A percentile compares a stretch with the other conserved stretches of the same genome.
phyloP scores from a whole-genome alignment of 495 filamentous ascomycete genomes.

The Neurospora sp. region DNA sequence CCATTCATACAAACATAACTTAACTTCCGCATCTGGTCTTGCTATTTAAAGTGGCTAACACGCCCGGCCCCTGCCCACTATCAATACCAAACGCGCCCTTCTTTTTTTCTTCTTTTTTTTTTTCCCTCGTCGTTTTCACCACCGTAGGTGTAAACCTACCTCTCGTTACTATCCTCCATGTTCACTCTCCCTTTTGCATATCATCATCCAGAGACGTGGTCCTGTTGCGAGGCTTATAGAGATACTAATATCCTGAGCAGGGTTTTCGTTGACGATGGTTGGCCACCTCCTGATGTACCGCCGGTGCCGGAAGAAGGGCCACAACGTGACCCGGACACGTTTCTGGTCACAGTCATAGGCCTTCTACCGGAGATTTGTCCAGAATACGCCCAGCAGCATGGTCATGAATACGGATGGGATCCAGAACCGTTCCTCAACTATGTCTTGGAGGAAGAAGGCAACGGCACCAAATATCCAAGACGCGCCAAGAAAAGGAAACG shows the following conservation, averaged over 20 bases:
- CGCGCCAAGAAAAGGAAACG: conserved; percentile 28
- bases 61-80: background rate
- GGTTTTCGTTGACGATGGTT: background rate
- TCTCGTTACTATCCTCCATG: background rate
- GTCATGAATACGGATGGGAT: conserved; percentile 5
- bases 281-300: background rate
- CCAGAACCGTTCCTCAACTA: conserved; percentile 9
- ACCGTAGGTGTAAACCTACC: background rate
- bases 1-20: background rate
- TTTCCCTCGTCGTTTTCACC: background rate
- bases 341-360: background rate
- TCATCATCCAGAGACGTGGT: background rate
- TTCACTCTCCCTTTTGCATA: background rate
- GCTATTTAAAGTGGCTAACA: background rate
- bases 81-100: background rate
- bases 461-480: conserved; percentile 23
- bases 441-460: conserved; percentile 27
- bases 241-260: background rate
- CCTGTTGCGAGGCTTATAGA: background rate
- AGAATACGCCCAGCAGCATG: conserved; percentile 14
- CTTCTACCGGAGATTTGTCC: conserved; percentile 32
- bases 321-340: background rate
- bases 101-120: background rate
- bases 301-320: background rate
- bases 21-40: background rate